Conservation (phyloP, 176 grass and related monocot species). For the Lolium rigidum region DNA sequence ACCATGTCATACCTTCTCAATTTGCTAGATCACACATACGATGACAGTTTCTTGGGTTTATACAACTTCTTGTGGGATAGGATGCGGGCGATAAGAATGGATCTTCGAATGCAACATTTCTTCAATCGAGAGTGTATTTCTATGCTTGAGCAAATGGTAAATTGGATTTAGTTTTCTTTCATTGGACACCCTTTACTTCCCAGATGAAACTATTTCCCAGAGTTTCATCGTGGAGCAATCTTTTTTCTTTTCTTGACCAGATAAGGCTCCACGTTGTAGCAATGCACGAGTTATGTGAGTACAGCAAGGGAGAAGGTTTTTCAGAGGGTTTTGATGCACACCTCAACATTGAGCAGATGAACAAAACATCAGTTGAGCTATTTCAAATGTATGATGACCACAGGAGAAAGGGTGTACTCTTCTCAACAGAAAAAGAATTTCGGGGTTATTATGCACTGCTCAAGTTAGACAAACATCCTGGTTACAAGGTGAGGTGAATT, state of each 20-base stretch:
- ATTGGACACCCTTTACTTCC: constrained; percentile 2
- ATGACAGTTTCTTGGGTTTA: constrained; percentile 76
- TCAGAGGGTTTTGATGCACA: constrained; percentile 97
- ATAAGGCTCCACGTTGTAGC: constrained; percentile 95
- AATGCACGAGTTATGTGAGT: constrained; percentile 95
- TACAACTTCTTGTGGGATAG: constrained; percentile 99
- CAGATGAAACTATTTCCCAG: not conserved
- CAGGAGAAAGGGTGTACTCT: constrained; percentile 73
- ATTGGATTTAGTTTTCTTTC: constrained; percentile 37
- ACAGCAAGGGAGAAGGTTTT: constrained; percentile 94
- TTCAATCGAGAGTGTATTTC: constrained; percentile 80
- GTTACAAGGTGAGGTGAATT: constrained; percentile 75
- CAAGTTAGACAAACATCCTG: constrained; percentile 98
- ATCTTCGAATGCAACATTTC: constrained; percentile 98
- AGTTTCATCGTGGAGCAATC: constrained; percentile 13
- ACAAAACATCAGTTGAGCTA: constrained; percentile 92
- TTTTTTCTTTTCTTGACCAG: constrained; percentile 58
- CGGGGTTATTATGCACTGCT: constrained; percentile 98
- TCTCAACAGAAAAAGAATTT: constrained; percentile 88
- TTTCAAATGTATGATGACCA: constrained; percentile 99
- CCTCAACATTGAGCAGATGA: constrained; percentile 99
- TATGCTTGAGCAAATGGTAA: constrained; percentile 99
- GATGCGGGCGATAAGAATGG: constrained; percentile 98
- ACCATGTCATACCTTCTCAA: constrained; percentile 89
- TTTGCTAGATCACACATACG: constrained; percentile 83